These are phyloP conservation scores for Allium cepa DNA, from an alignment of 106 monocot genomes.

Conservation along the genomic window DNA sequence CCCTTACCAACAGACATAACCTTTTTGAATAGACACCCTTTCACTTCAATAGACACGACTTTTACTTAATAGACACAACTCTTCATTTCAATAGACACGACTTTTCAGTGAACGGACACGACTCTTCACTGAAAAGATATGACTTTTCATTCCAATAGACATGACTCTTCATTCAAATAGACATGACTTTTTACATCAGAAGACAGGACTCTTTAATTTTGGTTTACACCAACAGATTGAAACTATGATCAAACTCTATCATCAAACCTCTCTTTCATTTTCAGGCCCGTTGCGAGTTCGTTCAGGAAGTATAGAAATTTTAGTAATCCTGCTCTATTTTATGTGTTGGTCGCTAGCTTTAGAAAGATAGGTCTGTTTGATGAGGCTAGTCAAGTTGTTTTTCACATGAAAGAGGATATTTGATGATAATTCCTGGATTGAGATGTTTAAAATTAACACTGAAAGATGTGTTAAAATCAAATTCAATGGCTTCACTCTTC, in stretches of 20 bases:
- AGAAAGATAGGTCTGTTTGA: slow-evolving; percentile 51
- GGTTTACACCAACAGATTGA: too few species aligned
- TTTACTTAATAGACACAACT: too few species aligned
- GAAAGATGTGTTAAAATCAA: slow-evolving; percentile 53
- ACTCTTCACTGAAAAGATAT: too few species aligned
- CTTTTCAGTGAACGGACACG: too few species aligned
- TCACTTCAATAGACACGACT: too few species aligned
- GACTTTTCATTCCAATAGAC: too few species aligned
- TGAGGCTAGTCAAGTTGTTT: slow-evolving; percentile 39
- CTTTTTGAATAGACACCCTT: too few species aligned
- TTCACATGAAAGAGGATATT: slow-evolving; percentile 41
- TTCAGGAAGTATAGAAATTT: slow-evolving; percentile 1
- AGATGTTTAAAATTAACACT: slow-evolving; percentile 66
- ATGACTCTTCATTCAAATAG: too few species aligned
- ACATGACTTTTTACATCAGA: too few species aligned
- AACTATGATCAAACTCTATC: slow-evolving; percentile 31
- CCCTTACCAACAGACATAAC: too few species aligned
- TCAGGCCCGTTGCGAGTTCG: slow-evolving; percentile 17
- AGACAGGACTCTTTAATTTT: too few species aligned
- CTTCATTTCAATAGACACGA: too few species aligned
- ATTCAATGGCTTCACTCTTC: slow-evolving; percentile 71
- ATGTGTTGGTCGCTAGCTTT: slow-evolving; percentile 48
- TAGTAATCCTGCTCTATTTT: slow-evolving; percentile 27
- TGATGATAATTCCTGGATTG: slow-evolving; percentile 31
- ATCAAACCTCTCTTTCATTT: slow-evolving; percentile 18